These are phyloP conservation scores for Talaromyces thailandensis DNA, from an alignment of 495 filamentous ascomycete species.

Conservation along the genomic window DNA sequence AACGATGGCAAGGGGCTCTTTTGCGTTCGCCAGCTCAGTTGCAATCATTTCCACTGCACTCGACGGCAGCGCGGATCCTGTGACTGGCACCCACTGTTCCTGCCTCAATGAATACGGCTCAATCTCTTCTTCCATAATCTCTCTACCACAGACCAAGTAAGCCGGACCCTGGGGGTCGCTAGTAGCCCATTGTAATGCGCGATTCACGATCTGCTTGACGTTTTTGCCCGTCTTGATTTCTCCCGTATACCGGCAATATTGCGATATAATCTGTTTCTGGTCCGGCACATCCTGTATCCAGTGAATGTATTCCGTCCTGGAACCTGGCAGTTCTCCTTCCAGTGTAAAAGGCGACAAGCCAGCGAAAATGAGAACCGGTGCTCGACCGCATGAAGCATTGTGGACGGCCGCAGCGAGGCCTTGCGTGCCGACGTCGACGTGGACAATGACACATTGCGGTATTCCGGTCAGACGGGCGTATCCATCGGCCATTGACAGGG, in stretches of 20 bases:
- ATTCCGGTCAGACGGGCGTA: slow-evolving; percentile 81
- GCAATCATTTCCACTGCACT: slow-evolving; percentile 59
- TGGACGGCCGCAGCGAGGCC: slow-evolving; percentile 86
- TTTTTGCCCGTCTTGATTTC: slow-evolving; percentile 91
- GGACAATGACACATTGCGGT: slow-evolving; percentile 87
- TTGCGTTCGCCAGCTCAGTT: slow-evolving; percentile 60
- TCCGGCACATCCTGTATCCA: slow-evolving; percentile 97
- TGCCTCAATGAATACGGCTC: slow-evolving; percentile 70
- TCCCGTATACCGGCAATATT: slow-evolving; percentile 88
- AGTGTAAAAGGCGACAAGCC: slow-evolving; percentile 83
- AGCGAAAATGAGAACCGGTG: slow-evolving; percentile 85
- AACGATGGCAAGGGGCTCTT: slow-evolving; percentile 70
- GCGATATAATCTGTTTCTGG: slow-evolving; percentile 81
- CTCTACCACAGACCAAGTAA: slow-evolving; percentile 74
- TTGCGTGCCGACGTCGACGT: slow-evolving; percentile 95
- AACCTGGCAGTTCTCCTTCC: slow-evolving; percentile 84
- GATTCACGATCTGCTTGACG: slow-evolving; percentile 91
- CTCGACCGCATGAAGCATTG: slow-evolving; percentile 78
- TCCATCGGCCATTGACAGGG: slow-evolving; percentile 93
- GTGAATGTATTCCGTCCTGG: slow-evolving; percentile 90
- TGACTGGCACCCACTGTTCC: slow-evolving; percentile 64
- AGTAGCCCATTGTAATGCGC: slow-evolving; percentile 78
- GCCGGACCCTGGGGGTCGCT: slow-evolving; percentile 79
- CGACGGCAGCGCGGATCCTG: slow-evolving; percentile 62
- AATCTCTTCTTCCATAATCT: slow-evolving; percentile 91